Evolutionary conservation across 345 rosid species (phyloP).

Genomic region (Syzygium oleosum): DNA sequence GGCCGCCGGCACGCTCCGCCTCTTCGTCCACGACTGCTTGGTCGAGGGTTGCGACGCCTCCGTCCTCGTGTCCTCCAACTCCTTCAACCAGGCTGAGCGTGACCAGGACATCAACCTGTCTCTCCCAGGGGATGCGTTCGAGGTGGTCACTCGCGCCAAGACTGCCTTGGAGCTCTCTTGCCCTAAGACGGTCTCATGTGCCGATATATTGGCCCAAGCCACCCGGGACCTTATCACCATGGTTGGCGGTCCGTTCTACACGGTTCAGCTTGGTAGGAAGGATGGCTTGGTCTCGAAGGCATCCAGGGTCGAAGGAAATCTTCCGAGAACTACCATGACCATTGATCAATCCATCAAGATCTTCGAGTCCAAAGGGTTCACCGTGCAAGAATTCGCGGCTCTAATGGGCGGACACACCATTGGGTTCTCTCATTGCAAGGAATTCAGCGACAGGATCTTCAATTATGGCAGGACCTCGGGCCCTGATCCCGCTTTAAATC

Average conservation of each 20-base stretch:
- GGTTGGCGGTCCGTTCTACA: constrained; percentile 72
- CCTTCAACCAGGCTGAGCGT: constrained; percentile 59
- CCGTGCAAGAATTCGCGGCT: constrained; percentile 70
- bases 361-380: constrained; percentile 50
- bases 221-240: constrained; percentile 66
- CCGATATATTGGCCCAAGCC: constrained; percentile 77
- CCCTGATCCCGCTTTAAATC: constrained; percentile 43
- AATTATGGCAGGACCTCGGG: constrained; percentile 6
- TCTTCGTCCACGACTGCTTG: constrained; percentile 81
- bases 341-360: constrained; percentile 33
- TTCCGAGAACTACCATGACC: constrained; percentile 49
- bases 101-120: constrained; percentile 70
- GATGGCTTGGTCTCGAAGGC: constrained; percentile 52
- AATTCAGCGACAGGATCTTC: constrained; percentile 33
- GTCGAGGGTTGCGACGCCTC: constrained; percentile 80
- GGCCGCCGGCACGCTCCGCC: constrained; percentile 71
- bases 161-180: constrained; percentile 81
- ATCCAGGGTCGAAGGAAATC: constrained; percentile 29
- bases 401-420: constrained; percentile 81
- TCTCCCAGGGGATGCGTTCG: constrained; percentile 93
- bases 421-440: constrained; percentile 92
- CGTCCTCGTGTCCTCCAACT: constrained; percentile 41
- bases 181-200: constrained; percentile 77
- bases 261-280: constrained; percentile 61
- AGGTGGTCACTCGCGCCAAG: constrained; percentile 63